Base-by-base conservation (phyloP, 108 stramenopile species). In the Conticribra guillardii region DNA sequence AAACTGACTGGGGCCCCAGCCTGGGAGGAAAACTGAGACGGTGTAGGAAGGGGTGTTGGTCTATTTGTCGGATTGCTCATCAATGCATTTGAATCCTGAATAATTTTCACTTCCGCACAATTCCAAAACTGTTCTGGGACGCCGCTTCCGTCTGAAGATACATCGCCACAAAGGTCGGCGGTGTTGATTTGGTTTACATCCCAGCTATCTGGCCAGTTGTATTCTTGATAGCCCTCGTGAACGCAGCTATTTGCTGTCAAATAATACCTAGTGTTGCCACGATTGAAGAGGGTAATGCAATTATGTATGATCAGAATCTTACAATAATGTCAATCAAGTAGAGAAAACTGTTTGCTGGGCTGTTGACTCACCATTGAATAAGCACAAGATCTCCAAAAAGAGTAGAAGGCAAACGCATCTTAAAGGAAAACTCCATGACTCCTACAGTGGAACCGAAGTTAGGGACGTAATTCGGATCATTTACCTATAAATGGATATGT, bases 351-450 rank as follows among this genome's bases (percentile, higher is more conserved):
- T 51, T 51, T 51, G 50, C n/a, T 18, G 50, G n/a, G 7, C 19
- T 21, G 26, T 14, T 24, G 1, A 45, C 73, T 65, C 24, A 75
- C 92, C 92, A 93, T 50, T 91, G 88, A 45, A 88, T 65, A 27
- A 90, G 69, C 16, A 88, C 85, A 23, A 82, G 55, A 37, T 88
- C 87, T 1, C 92, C 88, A n/a, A 45, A 51, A n/a, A 91, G 21
- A 64, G 77, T 54, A 0, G 52, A 41, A 9, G 89, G 92, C 30
- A 93, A 28, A 5, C 76, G 69, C 69, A 82, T 75, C 54, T 58
- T 70, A 37, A 78, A 84, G 26, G 48, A 49, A 46, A 67, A 72
- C 5, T 72, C 60, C 70, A 79, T 79, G n/a, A 79, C 24, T 22
- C 44, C 59, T 17, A 47, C 46, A 37, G 65, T 67, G 2, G 70